Evolutionary conservation across 176 grass and related monocot genomes (phyloP), one percentile per base, ranked within the genome.

Genomic region (Ampelocalamus luodianensis): DNA sequence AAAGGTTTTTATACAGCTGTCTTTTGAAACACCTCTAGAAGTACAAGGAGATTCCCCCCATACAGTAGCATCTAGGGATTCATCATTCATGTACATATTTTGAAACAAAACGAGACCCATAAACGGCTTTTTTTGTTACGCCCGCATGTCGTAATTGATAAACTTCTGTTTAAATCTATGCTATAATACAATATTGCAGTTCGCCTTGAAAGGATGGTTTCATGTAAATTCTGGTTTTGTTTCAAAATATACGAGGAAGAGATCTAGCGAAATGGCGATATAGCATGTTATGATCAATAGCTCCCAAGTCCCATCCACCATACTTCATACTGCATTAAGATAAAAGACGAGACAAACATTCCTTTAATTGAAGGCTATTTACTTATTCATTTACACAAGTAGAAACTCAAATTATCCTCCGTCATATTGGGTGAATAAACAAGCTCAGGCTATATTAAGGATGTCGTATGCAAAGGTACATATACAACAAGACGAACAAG

Each of bases 361-460:
- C 36, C 74, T 76, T 76, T 49, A 82, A 46, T 67, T 79, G 37
- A 53, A 43, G 85, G 32, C 15, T 80, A 70, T 87, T 48, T 82
- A 82, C 75, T 65, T 46, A 79, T 82, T 81, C 12, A 82, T 85
- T 90, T 78, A 71, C 76, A 78, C 38, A 84, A 45, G n/a, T 40
- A 87, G 8, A 80, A 77, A 63, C 62, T 69, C 42, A 89, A 76
- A 67, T 61, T 6, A 61, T 63, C 55, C 27, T 78, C 37, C 36
- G 76, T 78, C 69, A 77, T 72, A 46, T n/a, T 54, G 23, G 6
- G 13, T 38, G 8, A 77, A 87, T 61, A 90, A 85, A 56, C 55
- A 78, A 71, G 42, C 27, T 77, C 68, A 71, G 49, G 59, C 20
- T 77, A 83, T 69, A 73, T 48, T 46, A 83, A 45, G 44, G 54